Conservation (phyloP, 2,329 filamentous ascomycete species). For the Nigrospora osmanthi region DNA sequence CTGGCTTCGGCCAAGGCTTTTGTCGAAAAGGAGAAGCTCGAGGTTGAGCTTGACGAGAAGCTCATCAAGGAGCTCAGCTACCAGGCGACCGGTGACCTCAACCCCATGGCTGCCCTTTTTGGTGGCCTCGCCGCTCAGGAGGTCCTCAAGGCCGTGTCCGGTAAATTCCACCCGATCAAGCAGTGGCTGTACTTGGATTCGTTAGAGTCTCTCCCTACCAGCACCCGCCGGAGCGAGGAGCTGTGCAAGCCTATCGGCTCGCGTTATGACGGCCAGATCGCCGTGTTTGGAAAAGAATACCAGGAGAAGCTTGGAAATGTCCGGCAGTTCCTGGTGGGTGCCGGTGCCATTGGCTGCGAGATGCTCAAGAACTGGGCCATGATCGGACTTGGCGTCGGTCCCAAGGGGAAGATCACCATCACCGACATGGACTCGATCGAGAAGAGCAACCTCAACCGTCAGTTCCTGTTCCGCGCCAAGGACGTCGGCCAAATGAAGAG, state of each 20-base stretch:
- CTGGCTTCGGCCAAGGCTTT: conserved; percentile 68
- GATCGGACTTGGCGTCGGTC: conserved; percentile 88
- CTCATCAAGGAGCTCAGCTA: conserved; percentile 88
- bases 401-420: conserved; percentile 80
- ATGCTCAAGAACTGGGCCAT: conserved; percentile 99
- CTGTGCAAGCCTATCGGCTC: conserved; percentile 77
- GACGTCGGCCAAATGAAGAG: conserved; percentile 97
- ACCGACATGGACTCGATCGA: conserved; percentile 99
- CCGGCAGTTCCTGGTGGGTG: conserved; percentile 89
- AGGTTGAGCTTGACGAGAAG: conserved; percentile 86
- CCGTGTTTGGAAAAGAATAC: conserved; percentile 87
- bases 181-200: conserved; percentile 99
- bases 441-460: conserved; percentile 95
- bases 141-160: conserved; percentile 91
- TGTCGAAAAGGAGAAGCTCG: conserved; percentile 64
- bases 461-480: conserved; percentile 89
- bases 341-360: conserved; percentile 95
- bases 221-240: conserved; percentile 69
- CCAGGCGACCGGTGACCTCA: conserved; percentile 86
- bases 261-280: conserved; percentile 95
- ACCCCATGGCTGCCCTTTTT: conserved; percentile 89
- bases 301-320: conserved; percentile 90
- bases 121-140: conserved; percentile 92
- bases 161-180: conserved; percentile 92
- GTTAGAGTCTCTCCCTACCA: conserved; percentile 83